These are phyloP conservation scores for Aureobasidium sp. DNA, from an alignment of 2,329 filamentous ascomycete species.

Conservation along the genomic window DNA sequence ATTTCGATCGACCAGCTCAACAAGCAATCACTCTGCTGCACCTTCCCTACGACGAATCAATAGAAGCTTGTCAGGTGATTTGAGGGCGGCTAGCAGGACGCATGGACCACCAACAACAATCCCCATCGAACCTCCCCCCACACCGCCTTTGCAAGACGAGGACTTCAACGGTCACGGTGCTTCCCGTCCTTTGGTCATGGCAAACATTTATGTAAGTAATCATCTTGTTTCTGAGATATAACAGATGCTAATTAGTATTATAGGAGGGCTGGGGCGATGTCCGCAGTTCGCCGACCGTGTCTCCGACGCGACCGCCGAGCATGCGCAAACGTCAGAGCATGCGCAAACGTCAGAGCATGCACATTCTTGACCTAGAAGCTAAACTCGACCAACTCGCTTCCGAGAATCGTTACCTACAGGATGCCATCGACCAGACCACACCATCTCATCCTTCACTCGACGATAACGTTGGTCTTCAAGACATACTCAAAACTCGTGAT, in stretches of 20 bases:
- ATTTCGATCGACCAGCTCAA: constrained; percentile 53
- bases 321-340: constrained; percentile 57
- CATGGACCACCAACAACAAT: constrained; percentile 29
- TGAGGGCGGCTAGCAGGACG: constrained; percentile 58
- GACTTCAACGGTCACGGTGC: constrained; percentile 52
- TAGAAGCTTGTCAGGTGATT: constrained; percentile 63
- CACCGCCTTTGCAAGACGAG: constrained; percentile 52
- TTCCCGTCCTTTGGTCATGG: constrained; percentile 75
- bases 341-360: constrained; percentile 95
- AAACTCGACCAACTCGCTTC: constrained; percentile 74
- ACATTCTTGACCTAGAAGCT: constrained; percentile 79
- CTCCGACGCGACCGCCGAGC: constrained; percentile 75
- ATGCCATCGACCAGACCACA: constrained; percentile 39
- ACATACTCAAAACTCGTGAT: constrained; percentile 55
- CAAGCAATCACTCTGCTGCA: constrained; percentile 50
- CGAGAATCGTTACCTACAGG: constrained; percentile 73
- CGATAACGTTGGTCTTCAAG: constrained; percentile 38
- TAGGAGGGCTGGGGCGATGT: constrained; percentile 94
- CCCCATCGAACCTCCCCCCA: constrained; percentile 34
- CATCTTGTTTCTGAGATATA: constrained; percentile 4
- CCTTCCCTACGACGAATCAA: constrained; percentile 65
- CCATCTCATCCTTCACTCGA: constrained; percentile 45
- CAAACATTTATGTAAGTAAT: constrained; percentile 82
- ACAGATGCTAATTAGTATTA: constrained; percentile 18
- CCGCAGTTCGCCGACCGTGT: constrained; percentile 71